Evolutionary conservation across 1,139 yeast species (phyloP).

Genomic region (Sugiyamaella grinbergsii): DNA sequence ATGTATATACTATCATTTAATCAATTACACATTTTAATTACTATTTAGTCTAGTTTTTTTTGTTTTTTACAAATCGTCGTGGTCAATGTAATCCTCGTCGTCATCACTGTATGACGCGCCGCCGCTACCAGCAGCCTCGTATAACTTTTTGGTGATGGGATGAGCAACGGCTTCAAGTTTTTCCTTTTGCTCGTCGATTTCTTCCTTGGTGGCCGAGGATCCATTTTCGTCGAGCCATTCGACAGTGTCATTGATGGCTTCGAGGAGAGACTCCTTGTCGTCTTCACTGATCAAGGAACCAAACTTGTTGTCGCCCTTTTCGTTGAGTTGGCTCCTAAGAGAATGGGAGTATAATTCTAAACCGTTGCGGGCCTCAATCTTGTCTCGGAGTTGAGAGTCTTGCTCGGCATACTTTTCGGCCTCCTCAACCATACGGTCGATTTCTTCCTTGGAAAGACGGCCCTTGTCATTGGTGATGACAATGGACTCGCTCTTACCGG

Average conservation of each 20-base stretch:
- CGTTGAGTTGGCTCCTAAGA: conserved; percentile 75
- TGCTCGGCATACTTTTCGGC: conserved; percentile 90
- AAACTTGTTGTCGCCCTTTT: conserved; percentile 61
- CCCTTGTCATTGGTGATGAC: conserved; percentile 97
- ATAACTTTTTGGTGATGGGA: conserved; percentile 91
- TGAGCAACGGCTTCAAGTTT: conserved; percentile 79
- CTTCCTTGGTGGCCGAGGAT: conserved; percentile 86
- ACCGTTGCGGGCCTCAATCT: conserved; percentile 83
- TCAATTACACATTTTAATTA: conserved; percentile 6
- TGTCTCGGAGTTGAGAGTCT: conserved; percentile 77
- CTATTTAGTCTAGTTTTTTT: conserved; percentile 1
- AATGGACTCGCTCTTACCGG: conserved; percentile 92
- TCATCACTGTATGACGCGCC: conserved; percentile 52
- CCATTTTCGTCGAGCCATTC: conserved; percentile 91
- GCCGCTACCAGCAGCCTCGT: conserved; percentile 60
- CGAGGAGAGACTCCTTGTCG: conserved; percentile 86
- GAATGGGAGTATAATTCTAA: conserved; percentile 88
- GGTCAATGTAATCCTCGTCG: conserved; percentile 61
- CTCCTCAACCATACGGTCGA: conserved; percentile 92
- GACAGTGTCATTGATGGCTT: conserved; percentile 82
- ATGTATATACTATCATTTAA: background rate
- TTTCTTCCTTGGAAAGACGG: conserved; percentile 87
- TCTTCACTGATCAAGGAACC: conserved; percentile 83
- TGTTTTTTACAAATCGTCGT: conserved; percentile 59
- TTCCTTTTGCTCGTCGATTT: conserved; percentile 91